Conservation (phyloP, 2,329 filamentous ascomycete genomes). For the Trichoderma sp. region DNA sequence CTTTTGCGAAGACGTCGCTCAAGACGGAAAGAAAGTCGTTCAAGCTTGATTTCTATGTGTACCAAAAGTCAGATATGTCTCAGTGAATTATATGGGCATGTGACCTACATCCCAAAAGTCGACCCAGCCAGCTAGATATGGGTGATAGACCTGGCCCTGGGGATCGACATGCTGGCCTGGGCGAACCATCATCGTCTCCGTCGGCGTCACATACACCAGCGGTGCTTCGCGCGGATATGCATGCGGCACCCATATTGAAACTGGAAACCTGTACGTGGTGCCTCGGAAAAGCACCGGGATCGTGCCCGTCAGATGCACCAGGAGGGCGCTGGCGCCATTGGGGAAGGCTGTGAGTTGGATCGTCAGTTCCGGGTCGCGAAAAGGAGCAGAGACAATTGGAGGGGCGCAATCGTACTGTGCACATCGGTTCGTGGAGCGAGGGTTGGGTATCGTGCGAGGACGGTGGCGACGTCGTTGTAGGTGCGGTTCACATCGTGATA, state of each 20-base stretch:
- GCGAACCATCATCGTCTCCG: slow-evolving; percentile 82
- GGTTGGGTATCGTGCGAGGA: slow-evolving; percentile 74
- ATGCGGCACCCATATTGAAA: slow-evolving; percentile 91
- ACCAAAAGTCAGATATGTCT: slow-evolving; percentile 11
- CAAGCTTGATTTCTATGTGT: slow-evolving; percentile 70
- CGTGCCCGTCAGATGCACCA: slow-evolving; percentile 83
- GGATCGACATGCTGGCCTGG: slow-evolving; percentile 93
- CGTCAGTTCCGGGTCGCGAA: slow-evolving; percentile 8
- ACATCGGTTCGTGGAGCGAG: slow-evolving; percentile 88
- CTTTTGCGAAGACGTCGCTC: slow-evolving; percentile 86
- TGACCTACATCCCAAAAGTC: slow-evolving; percentile 83
- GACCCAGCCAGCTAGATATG: slow-evolving; percentile 86
- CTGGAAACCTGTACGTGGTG: slow-evolving; percentile 83
- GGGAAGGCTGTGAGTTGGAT: slow-evolving; percentile 66
- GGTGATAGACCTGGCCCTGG: slow-evolving; percentile 92
- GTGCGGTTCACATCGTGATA: slow-evolving; percentile 91
- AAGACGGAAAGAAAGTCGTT: slow-evolving; percentile 80
- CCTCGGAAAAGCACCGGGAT: slow-evolving; percentile 90
- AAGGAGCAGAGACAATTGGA: background rate
- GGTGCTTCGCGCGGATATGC: slow-evolving; percentile 84
- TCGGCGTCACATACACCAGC: slow-evolving; percentile 83
- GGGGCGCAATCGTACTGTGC: slow-evolving; percentile 65
- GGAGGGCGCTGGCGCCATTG: slow-evolving; percentile 79
- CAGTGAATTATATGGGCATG: background rate
- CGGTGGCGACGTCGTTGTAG: slow-evolving; percentile 85